Conservation (phyloP, 257 asterid genomes). For the Salvia hispanica region DNA sequence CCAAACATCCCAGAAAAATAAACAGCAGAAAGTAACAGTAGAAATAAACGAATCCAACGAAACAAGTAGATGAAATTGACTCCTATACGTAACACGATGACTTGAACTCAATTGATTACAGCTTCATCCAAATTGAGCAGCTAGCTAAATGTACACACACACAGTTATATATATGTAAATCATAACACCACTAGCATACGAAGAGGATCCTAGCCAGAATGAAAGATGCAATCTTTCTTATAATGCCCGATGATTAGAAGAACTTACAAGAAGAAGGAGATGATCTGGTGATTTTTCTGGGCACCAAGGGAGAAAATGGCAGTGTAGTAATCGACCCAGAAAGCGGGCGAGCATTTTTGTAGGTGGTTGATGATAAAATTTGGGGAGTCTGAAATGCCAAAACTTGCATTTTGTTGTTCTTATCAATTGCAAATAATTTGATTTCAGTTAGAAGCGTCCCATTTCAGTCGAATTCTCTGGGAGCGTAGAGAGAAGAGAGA, state of each 20-base stretch:
- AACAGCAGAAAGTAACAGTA: background rate
- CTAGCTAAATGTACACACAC: too few relatives aligned
- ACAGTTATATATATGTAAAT: background rate
- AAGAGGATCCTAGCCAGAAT: background rate
- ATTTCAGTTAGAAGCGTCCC: conserved; percentile 16
- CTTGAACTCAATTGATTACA: conserved; percentile 26
- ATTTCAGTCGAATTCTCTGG: conserved; percentile 22
- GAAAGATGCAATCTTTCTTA: conserved; percentile 2
- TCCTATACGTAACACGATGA: conserved; percentile 15
- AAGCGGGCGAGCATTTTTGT: conserved; percentile 27
- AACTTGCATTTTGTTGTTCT: conserved; percentile 43
- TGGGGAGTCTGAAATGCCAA: conserved; percentile 49
- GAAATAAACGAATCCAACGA: conserved; percentile 2
- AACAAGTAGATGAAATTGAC: background rate
- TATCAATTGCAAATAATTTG: conserved; percentile 17
- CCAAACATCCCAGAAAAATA: conserved; percentile 15
- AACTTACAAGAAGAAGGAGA: conserved; percentile 48
- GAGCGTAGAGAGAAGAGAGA: conserved; percentile 3
- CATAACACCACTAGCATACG: background rate
- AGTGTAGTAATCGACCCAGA: conserved; percentile 37
- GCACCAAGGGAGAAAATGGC: conserved; percentile 36
- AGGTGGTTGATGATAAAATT: conserved; percentile 38
- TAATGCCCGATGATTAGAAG: background rate
- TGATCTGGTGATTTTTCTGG: conserved; percentile 36
- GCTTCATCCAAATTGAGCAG: conserved; percentile 16